Percentiles rank a stretch among this genome's conserved stretches.
phyloP scores from a whole-genome alignment of 2,329 filamentous ascomycete genomes.

The Zasmidium citrigriseum region DNA sequence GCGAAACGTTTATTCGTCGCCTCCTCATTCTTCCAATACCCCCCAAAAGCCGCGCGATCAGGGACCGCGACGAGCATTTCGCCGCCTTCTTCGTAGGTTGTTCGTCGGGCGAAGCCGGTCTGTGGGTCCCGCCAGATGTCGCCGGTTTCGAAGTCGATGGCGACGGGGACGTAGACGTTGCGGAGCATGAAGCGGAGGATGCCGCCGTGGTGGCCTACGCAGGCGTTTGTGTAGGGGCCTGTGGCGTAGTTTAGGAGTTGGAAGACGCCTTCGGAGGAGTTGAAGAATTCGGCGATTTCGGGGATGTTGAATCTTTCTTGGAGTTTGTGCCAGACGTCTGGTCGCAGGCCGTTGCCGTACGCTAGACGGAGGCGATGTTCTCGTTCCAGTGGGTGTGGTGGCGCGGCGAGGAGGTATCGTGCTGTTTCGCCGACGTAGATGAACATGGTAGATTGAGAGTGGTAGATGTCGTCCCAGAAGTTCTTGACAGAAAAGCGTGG shows the following conservation, averaged over 20 bases:
- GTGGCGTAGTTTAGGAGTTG: conserved; percentile 41
- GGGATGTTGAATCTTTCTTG: conserved; percentile 63
- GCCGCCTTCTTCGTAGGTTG: conserved; percentile 66
- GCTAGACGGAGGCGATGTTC: conserved; percentile 60
- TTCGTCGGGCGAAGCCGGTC: conserved; percentile 67
- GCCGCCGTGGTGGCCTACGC: conserved; percentile 71
- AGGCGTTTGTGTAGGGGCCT: conserved; percentile 66
- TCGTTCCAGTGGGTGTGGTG: conserved; percentile 60
- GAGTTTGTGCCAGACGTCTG: conserved; percentile 69
- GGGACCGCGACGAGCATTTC: conserved; percentile 69
- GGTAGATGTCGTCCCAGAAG: conserved; percentile 73
- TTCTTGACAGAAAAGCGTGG: conserved; percentile 66
- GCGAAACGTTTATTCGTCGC: conserved; percentile 62
- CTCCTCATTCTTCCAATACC: conserved; percentile 67
- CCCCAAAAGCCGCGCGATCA: conserved; percentile 60
- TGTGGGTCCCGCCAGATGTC: conserved; percentile 65
- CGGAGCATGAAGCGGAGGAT: conserved; percentile 55
- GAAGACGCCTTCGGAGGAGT: conserved; percentile 72
- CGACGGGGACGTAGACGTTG: conserved; percentile 65
- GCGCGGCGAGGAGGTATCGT: conserved; percentile 69
- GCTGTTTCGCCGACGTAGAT: conserved; percentile 78
- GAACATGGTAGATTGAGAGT: conserved; percentile 67
- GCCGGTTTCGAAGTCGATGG: conserved; percentile 68
- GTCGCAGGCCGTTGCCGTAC: conserved; percentile 67
- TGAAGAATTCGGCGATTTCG: conserved; percentile 73